Base-by-base conservation (phyloP, 2,329 filamentous ascomycete species). In the Fusarium xyrophilum region DNA sequence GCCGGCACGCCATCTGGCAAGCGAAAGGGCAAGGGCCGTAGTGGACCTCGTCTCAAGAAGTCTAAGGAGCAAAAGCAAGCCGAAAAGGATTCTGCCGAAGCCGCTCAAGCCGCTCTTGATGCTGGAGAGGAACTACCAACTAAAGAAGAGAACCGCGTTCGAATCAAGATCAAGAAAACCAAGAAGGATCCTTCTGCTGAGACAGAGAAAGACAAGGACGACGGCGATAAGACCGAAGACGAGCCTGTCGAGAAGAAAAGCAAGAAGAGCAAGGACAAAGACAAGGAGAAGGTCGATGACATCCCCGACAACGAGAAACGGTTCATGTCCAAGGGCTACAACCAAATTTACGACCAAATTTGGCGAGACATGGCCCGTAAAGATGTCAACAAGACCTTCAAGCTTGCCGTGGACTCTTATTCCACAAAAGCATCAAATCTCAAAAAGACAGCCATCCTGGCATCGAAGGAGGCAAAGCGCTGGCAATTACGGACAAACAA, bases 401-500 rank as follows among this genome's bases (percentile, higher is more conserved):
- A 96, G 71, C 86, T 97, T 77, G 96, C 96, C 58, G 88, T 90
- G 58, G 91, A 93, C 71, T 97, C 95, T 0, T 89, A 95, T 61
- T 87, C 89, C 12, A 96, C 91, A 38, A 96, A 96, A 77, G 88
- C 92, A 55, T 96, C 95, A n/a, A 99, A 99, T 74, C 86, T 97
- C 48, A 96, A 97, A 78, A 99, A 99, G 85, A 99, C 96, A 0
- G 96, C 94, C 17, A 95, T 98, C 73, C 84, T 99, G 40, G 96
- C 96, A 11, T 96, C 95, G 65, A 99, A 99, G 78, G 96, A 99
- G 81, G 95, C 96, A 56, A 93, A 96, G 76, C 87, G 96, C 75
- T 99, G 96, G 96, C 96, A 99, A 79, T 88, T 96, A 64, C 91
- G 93, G 42, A 99, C 96, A 56, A 99, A 99, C 84, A 98, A 99